Evolutionary conservation across 768 basidiomycete genomes (phyloP).

Genomic region (Roridomyces roridus): DNA sequence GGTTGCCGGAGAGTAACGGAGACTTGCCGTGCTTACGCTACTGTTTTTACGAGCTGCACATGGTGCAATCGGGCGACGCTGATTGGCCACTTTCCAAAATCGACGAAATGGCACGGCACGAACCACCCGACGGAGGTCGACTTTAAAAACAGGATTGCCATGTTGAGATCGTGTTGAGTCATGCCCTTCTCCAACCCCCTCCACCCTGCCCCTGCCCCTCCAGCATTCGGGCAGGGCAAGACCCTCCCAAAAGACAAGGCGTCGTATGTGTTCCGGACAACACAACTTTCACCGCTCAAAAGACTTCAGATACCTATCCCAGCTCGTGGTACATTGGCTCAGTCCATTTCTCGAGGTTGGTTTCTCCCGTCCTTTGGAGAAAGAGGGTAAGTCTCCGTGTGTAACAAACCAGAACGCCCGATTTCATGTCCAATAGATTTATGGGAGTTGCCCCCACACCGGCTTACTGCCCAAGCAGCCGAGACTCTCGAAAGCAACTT

Average conservation of each 20-base stretch:
- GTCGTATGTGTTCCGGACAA: constrained; percentile 40
- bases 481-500: constrained; percentile 47
- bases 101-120: no score
- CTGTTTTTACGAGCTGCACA: no score
- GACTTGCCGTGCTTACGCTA: no score
- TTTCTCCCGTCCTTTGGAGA: constrained; percentile 61
- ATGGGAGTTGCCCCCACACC: constrained; percentile 46
- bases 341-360: constrained; percentile 61
- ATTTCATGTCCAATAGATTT: constrained; percentile 41
- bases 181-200: constrained; percentile 25
- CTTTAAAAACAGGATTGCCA: no score
- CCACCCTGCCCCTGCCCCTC: constrained; percentile 26
- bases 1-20: no score
- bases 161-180: background rate
- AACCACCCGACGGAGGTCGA: no score
- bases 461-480: constrained; percentile 41
- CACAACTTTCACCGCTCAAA: background rate
- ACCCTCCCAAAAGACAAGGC: constrained; percentile 30
- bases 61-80: no score
- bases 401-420: no score
- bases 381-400: constrained; percentile 55
- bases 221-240: constrained; percentile 28
- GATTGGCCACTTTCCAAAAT: no score
- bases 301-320: constrained; percentile 46
- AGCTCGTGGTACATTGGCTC: constrained; percentile 58